Evolutionary conservation across 306 rosid genomes (phyloP), one percentile per base, ranked within the genome.

Genomic region (Acmispon strigosus): DNA sequence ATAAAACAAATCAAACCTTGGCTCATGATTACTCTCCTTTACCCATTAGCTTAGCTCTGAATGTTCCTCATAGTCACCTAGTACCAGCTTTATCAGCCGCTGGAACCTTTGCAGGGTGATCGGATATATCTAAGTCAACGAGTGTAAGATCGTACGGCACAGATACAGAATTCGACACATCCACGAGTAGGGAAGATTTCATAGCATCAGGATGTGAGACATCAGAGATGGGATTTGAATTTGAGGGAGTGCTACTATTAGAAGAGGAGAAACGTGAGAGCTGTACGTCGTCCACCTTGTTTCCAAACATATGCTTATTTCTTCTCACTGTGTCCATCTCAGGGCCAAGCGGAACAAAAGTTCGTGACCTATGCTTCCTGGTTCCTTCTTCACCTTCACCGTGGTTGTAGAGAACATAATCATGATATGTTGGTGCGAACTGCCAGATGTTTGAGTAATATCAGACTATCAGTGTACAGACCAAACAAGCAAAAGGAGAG

Each of bases 401-500:
- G 37, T 84, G 91, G 77, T 92, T 92, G 81, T 92, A 92, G 37
- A 92, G 96, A 65, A 89, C 96, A 68, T 92, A 92, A 80, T 92
- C 98, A 80, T 92, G 96, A 75, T 92, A 92, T 3, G 98, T 92
- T 18, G 98, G 98, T 34, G 98, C 98, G 78, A 92, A 92, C 98
- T 92, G 88, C 80, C 80, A 67, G 17, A 60, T 57, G 19, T 36
- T 51, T 0, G 5, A 18, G 16, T 49, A 20, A 50, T 55, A 56
- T 81, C 68, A 70, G 72, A 24, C 41, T 43, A 58, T 69, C 36
- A 70, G 62, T 1, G 32, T 36, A 53, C 29, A 60, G 55, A 55
- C 17, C 47, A 42, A 36, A 72, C 44, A 81, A 68, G 41, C 64
- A 42, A 37, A 71, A 27, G 19, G 8, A 10, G 2, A 42, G 76